Base-by-base conservation (phyloP, 371 early-diverging fungal genomes). In the Mortierella sp. region DNA sequence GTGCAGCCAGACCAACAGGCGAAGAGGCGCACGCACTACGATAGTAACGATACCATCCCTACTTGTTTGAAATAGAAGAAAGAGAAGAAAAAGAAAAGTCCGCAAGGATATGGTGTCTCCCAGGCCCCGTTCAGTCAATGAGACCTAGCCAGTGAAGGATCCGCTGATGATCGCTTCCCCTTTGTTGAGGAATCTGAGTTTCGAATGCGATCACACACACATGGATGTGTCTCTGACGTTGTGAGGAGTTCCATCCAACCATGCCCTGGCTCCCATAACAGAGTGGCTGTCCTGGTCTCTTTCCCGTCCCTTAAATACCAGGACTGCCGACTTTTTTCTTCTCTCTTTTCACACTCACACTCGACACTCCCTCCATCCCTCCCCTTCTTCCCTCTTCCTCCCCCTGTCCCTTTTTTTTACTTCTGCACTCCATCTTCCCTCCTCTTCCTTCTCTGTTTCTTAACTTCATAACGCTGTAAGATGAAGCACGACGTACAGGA, bases 401-500 rank as follows among this genome's bases (percentile, higher is more conserved):
- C 70, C 10, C 58, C n/a, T 40, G 26, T 9, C 58, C 7, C 4
- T 34, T 19, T 29, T n/a, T n/a, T n/a, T n/a, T n/a, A n/a, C 68
- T 4, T 52, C 7, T 14, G 39, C 40, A 24, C 24, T 63, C 34
- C 31, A 26, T 22, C 24, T 40, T 40, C 70, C 10, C 58, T 37
- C 7, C 4, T 34, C 9, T 29, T 44, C 45, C 8, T 26, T 37
- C 53, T 37, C 39, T 22, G 1, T 29, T 39, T 47, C 34, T 37
- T 29, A 16, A 19, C 26, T 22, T 19, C 34, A 34, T 5, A 34
- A 1, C 48, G 7, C 3, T n/a, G 31, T 37, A 45, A 24, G n/a
- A 71, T 71, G 63, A 41, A 45, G 22, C 26, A 71, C 2, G 26
- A 50, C 39, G n/a, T n/a, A n/a, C n/a, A n/a, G n/a, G n/a, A n/a